Conservation (phyloP, 176 grass and related monocot species). For the Oryza longistaminata region DNA sequence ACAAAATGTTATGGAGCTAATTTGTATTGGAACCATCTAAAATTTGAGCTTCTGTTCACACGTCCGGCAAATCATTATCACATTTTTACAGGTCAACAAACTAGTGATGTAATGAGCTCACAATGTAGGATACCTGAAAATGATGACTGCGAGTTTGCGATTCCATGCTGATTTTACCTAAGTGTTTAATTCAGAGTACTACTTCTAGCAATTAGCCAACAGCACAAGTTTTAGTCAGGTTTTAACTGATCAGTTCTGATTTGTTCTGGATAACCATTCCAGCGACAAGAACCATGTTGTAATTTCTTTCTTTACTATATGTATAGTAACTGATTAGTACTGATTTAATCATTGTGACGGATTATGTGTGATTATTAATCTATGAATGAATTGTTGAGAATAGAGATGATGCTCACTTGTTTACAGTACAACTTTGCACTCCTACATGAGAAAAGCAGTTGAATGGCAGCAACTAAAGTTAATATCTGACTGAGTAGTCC, state of each 20-base stretch:
- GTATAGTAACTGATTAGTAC: not conserved
- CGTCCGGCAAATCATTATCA: not conserved
- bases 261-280: not conserved
- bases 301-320: not conserved
- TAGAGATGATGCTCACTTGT: slow-evolving; percentile 7
- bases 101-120: not conserved
- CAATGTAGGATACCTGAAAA: not conserved
- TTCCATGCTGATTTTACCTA: not conserved
- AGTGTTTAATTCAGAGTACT: not conserved
- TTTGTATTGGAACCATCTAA: not conserved
- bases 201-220: not conserved
- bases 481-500: not conserved
- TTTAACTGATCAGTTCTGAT: not conserved
- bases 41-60: not conserved
- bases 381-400: not conserved
- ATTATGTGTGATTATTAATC: not conserved
- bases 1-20: not conserved
- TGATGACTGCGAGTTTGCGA: not conserved
- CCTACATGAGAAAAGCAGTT: not conserved
- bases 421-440: slow-evolving; percentile 5
- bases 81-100: not conserved
- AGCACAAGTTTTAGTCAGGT: not conserved
- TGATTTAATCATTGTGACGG: not conserved
- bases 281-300: not conserved
- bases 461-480: not conserved